These are phyloP conservation scores for Saccharomycopsis fodiens DNA, from an alignment of 805 yeast species.

Conservation along the genomic window DNA sequence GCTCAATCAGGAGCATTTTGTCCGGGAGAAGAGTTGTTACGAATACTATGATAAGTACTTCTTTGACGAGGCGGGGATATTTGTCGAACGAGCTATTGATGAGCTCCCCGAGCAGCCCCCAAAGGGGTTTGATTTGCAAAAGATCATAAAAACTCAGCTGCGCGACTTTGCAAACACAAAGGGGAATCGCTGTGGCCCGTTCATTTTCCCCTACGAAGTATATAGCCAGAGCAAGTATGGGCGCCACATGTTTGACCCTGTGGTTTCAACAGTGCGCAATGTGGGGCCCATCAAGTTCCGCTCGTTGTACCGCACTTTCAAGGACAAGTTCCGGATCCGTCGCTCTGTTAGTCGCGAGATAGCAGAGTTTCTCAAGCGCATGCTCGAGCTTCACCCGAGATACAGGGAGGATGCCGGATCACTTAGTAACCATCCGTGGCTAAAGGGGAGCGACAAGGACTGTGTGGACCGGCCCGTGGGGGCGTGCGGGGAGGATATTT, in stretches of 20 bases:
- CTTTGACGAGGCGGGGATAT: slow-evolving; percentile 15
- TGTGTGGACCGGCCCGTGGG: slow-evolving; percentile 23
- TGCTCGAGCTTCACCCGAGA: slow-evolving; percentile 42
- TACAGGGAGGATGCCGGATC: slow-evolving; percentile 49
- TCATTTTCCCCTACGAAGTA: slow-evolving; percentile 19
- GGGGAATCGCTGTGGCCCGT: slow-evolving; percentile 20
- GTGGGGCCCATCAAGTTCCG: slow-evolving; percentile 1
- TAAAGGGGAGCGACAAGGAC: slow-evolving; percentile 11
- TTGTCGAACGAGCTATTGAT: slow-evolving; percentile 1
- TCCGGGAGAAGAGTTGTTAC: slow-evolving; percentile 11
- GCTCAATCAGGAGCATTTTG: slow-evolving; percentile 12
- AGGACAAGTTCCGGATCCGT: slow-evolving; percentile 9
- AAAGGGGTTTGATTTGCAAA: slow-evolving; percentile 12
- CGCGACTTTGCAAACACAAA: slow-evolving; percentile 12
- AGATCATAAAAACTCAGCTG: slow-evolving; percentile 7
- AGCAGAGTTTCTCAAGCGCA: slow-evolving; percentile 40
- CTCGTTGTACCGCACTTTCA: slow-evolving; percentile 4
- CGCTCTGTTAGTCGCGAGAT: slow-evolving; percentile 21
- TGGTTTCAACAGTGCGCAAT: slow-evolving; percentile 2
- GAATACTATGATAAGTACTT: slow-evolving; percentile 18
- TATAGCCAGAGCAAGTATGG: slow-evolving; percentile 9
- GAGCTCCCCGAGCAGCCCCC: slow-evolving; percentile 16
- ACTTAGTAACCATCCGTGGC: slow-evolving; percentile 42
- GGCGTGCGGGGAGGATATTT: slow-evolving; percentile 24
- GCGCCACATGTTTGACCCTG: slow-evolving; percentile 8